Base-by-base conservation (phyloP, 257 asterid species). In the Euphrasia confusa region DNA sequence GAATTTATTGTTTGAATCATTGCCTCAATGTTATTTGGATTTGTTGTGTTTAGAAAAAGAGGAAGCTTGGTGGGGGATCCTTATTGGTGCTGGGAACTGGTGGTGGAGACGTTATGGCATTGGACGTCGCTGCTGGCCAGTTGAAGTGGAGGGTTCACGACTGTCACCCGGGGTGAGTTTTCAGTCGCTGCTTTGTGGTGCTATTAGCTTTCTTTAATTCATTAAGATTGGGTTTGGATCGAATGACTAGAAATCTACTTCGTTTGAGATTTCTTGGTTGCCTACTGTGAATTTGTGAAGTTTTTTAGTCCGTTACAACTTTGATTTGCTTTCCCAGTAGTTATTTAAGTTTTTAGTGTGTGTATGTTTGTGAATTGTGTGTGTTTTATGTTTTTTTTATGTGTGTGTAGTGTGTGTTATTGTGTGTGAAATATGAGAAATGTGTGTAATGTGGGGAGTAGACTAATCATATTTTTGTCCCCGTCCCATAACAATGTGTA, bases 151-250 rank as follows among this genome's bases (percentile, higher is more conserved):
- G 83, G 71, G 73, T 80, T 69, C 74, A 72, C 74, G 87, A 89
- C 65, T 92, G 95, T 63, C 97, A 89, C 76, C 84, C 95, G 15
- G 97, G 99, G 97, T 89, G 53, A 70, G 90, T 78, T 71, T 78
- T 70, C 45, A 37, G 26, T 65, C 9, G 0, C 21, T 57, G 7
- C n/a, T 49, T 37, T 47, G 30, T 13, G 18, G 13, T 69, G 64
- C 18, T 61, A 33, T 28, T 68, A 24, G 21, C 47, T 47, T 70
- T 54, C 18, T 21, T 8, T 24, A 54, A 54, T 8, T 53, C 58
- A 24, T 26, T 11, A 24, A 54, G 57, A 1, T 44, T 44, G 50
- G 1, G 13, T 44, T 44, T 44, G 50, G 50, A 10, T 44, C 0
- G n/a, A 44, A 3, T 4, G 17, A 44, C 4, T 42, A 10, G 48